phyloP scores from a whole-genome alignment of 2,329 filamentous ascomycete genomes.

The Zarea fungicola region DNA sequence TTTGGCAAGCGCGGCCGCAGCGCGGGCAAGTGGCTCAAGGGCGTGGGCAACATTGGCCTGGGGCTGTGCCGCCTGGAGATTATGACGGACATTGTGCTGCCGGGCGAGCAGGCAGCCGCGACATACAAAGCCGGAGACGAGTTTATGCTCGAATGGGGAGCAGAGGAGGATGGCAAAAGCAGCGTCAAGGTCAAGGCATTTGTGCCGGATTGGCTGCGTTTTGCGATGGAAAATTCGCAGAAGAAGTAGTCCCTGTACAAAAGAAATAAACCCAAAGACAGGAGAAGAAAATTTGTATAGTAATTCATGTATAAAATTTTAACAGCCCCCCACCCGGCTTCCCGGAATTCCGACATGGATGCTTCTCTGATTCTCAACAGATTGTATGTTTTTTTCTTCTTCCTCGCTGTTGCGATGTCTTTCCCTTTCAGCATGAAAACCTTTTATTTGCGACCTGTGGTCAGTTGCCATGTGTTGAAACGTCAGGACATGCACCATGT shows the following conservation, averaged over 20 bases:
- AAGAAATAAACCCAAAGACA: too few relatives aligned
- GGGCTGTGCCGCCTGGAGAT: constrained; percentile 81
- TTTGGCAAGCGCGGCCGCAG: constrained; percentile 58
- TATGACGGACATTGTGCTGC: constrained; percentile 77
- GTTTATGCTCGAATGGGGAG: constrained; percentile 53
- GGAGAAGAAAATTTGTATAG: neutral
- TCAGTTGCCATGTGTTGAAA: too few relatives aligned
- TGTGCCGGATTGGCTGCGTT: constrained; percentile 69
- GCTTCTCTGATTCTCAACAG: too few relatives aligned
- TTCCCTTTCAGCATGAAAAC: too few relatives aligned
- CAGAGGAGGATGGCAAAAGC: constrained; percentile 33
- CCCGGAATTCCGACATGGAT: too few relatives aligned
- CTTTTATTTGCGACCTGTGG: too few relatives aligned
- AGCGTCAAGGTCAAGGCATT: constrained; percentile 66
- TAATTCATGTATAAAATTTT: neutral
- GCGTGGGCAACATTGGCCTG: constrained; percentile 80
- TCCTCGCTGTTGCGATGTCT: too few relatives aligned
- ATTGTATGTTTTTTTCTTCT: too few relatives aligned
- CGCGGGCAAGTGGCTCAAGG: constrained; percentile 73
- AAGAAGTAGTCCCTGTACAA: constrained; percentile 3
- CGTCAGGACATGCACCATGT: too few relatives aligned
- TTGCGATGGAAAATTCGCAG: constrained; percentile 29
- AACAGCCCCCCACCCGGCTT: too few relatives aligned
- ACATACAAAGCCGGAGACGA: constrained; percentile 57
- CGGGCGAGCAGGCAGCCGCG: constrained; percentile 60